Evolutionary conservation across 345 rosid genomes (phyloP).

Genomic region (Clausena lansium): DNA sequence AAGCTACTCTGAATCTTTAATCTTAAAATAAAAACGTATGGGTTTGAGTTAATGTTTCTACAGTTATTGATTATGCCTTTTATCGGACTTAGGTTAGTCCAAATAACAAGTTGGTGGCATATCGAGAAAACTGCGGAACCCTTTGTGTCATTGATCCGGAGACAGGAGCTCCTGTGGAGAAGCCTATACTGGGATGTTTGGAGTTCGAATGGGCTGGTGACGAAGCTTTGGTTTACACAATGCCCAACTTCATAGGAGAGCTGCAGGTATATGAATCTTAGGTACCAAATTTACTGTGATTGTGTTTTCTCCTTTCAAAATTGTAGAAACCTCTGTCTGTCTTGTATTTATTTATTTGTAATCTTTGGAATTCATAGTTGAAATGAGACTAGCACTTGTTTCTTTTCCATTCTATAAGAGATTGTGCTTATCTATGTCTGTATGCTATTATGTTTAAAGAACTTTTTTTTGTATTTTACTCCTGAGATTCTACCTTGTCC

Average conservation of each 20-base stretch:
- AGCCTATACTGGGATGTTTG: constrained; percentile 57
- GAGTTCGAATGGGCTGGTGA: constrained; percentile 80
- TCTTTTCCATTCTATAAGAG: too few relatives aligned
- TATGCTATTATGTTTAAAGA: background rate
- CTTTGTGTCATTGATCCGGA: constrained; percentile 69
- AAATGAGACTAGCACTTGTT: background rate
- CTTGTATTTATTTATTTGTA: too few relatives aligned
- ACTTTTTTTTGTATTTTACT: background rate
- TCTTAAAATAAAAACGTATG: too few relatives aligned
- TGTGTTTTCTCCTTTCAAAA: too few relatives aligned
- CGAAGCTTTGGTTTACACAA: constrained; percentile 59
- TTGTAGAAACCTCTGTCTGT: too few relatives aligned
- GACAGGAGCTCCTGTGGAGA: constrained; percentile 40
- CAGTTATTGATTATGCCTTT: background rate
- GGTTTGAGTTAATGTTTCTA: background rate
- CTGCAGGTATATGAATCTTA: background rate
- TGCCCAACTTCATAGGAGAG: too few relatives aligned
- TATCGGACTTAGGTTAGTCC: constrained; percentile 59
- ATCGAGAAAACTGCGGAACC: constrained; percentile 78
- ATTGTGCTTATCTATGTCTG: too few relatives aligned
- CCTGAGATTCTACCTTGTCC: background rate
- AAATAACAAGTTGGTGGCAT: constrained; percentile 71
- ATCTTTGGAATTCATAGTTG: background rate
- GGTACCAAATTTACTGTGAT: background rate
- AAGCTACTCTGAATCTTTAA: too few relatives aligned